Evolutionary conservation across 441 rosid species (phyloP).

Genomic region (Bruguiera hainesii): DNA sequence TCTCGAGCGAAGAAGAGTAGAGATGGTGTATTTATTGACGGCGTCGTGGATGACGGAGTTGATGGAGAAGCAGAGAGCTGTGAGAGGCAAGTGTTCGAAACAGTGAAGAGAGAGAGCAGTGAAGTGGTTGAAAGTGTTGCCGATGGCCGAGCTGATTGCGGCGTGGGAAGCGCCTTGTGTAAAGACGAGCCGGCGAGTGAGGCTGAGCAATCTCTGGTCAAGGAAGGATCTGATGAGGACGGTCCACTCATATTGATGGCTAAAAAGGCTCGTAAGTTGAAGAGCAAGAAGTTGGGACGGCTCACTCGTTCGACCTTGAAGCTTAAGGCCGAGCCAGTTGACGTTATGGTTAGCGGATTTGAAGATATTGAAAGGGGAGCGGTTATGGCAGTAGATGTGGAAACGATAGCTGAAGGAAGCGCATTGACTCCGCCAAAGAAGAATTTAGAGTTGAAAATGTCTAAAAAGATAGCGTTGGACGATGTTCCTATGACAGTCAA

Average conservation of each 20-base stretch:
- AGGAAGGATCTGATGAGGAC: conserved; percentile 14
- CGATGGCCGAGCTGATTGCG: conserved; percentile 11
- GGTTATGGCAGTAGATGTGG: conserved; percentile 39
- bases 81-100: background rate
- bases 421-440: conserved; percentile 38
- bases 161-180: conserved; percentile 8
- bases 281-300: conserved; percentile 17
- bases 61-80: conserved; percentile 13
- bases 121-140: conserved; percentile 5
- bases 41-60: conserved; percentile 10
- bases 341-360: conserved; percentile 35
- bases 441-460: conserved; percentile 54
- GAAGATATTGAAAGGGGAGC: conserved; percentile 29
- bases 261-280: conserved; percentile 1
- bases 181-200: conserved; percentile 21
- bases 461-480: conserved; percentile 43
- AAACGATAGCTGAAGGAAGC: conserved; percentile 47
- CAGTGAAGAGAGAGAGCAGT: background rate
- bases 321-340: conserved; percentile 37
- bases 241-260: background rate
- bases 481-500: conserved; percentile 81
- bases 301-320: conserved; percentile 29
- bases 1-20: conserved; percentile 50
- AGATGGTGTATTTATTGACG: background rate
- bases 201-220: background rate